phyloP scores from a whole-genome alignment of 495 filamentous ascomycete genomes.

The Gamarada debralockiae region DNA sequence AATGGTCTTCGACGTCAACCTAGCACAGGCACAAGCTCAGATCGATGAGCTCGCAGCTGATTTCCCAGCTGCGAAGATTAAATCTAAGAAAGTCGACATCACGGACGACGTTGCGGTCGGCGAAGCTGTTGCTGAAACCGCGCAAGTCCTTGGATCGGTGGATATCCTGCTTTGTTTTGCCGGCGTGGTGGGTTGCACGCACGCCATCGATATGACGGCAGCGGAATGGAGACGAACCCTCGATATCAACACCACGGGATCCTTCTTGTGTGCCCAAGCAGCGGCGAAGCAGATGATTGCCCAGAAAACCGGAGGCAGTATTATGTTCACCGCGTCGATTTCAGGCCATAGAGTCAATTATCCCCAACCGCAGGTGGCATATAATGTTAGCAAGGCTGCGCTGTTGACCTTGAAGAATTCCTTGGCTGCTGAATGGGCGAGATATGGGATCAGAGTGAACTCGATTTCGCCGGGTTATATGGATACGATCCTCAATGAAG shows the following conservation, averaged over 20 bases:
- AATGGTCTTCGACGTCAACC: slow-evolving; percentile 59
- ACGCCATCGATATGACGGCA: slow-evolving; percentile 50
- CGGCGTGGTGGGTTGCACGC: slow-evolving; percentile 57
- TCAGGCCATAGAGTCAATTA: slow-evolving; percentile 64
- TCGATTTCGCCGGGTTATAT: slow-evolving; percentile 72
- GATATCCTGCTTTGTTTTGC: slow-evolving; percentile 62
- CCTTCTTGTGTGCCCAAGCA: slow-evolving; percentile 66
- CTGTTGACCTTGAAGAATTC: slow-evolving; percentile 54
- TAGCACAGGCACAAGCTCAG: slow-evolving; percentile 33
- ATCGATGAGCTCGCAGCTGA: slow-evolving; percentile 41
- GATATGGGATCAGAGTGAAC: slow-evolving; percentile 64
- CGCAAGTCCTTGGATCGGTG: slow-evolving; percentile 44
- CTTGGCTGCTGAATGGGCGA: slow-evolving; percentile 64
- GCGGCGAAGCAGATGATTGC: slow-evolving; percentile 51
- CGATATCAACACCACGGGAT: slow-evolving; percentile 66
- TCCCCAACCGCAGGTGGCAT: slow-evolving; percentile 53
- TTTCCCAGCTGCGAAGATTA: slow-evolving; percentile 51
- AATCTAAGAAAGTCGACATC: slow-evolving; percentile 51
- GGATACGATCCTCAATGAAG: slow-evolving; percentile 76
- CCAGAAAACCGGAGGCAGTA: slow-evolving; percentile 49
- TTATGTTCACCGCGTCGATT: slow-evolving; percentile 64
- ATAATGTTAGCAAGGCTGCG: slow-evolving; percentile 68
- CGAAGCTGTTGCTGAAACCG: slow-evolving; percentile 36
- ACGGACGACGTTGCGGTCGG: slow-evolving; percentile 48
- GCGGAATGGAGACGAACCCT: slow-evolving; percentile 55